These are phyloP conservation scores for Zygosaccharomyces bisporus DNA, from an alignment of 805 yeast species.

Conservation along the genomic window DNA sequence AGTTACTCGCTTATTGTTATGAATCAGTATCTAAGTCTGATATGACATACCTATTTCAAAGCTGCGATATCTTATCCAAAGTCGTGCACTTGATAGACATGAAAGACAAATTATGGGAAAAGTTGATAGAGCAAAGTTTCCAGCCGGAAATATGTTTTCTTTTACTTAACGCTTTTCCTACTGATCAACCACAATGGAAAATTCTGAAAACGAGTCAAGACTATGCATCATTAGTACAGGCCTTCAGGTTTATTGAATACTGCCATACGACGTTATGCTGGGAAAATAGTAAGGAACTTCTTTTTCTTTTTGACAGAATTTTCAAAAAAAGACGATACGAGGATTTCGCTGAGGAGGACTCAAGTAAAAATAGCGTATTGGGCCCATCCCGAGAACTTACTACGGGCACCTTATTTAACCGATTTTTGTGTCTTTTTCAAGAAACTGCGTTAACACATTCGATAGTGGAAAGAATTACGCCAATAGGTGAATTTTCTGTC, in stretches of 20 bases:
- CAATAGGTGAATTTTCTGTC: slow-evolving; percentile 26
- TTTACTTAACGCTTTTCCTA: slow-evolving; percentile 24
- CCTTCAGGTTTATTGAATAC: slow-evolving; percentile 21
- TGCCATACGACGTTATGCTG: slow-evolving; percentile 31
- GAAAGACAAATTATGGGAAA: slow-evolving; percentile 23
- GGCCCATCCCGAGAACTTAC: slow-evolving; percentile 4
- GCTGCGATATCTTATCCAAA: slow-evolving; percentile 23
- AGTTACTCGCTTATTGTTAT: slow-evolving; percentile 23
- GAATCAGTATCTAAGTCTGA: slow-evolving; percentile 5
- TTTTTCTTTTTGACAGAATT: slow-evolving; percentile 38
- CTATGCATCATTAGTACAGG: slow-evolving; percentile 12
- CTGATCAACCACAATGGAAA: slow-evolving; percentile 21
- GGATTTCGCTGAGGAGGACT: slow-evolving; percentile 27
- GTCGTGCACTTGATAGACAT: slow-evolving; percentile 13
- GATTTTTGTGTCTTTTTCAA: slow-evolving; percentile 22
- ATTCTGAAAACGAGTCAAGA: slow-evolving; percentile 16
- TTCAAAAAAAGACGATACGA: slow-evolving; percentile 29
- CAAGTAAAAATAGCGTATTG: slow-evolving; percentile 10
- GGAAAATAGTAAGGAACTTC: slow-evolving; percentile 44
- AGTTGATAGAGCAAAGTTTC: slow-evolving; percentile 15
- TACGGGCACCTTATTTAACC: slow-evolving; percentile 22
- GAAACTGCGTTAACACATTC: slow-evolving; percentile 13
- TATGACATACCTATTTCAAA: slow-evolving; percentile 13
- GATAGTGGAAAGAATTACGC: slow-evolving; percentile 28
- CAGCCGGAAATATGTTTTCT: slow-evolving; percentile 18